Evolutionary conservation across 2,329 filamentous ascomycete species (phyloP), one percentile per base, ranked within the genome.

Genomic region (Aspergillus sojae): DNA sequence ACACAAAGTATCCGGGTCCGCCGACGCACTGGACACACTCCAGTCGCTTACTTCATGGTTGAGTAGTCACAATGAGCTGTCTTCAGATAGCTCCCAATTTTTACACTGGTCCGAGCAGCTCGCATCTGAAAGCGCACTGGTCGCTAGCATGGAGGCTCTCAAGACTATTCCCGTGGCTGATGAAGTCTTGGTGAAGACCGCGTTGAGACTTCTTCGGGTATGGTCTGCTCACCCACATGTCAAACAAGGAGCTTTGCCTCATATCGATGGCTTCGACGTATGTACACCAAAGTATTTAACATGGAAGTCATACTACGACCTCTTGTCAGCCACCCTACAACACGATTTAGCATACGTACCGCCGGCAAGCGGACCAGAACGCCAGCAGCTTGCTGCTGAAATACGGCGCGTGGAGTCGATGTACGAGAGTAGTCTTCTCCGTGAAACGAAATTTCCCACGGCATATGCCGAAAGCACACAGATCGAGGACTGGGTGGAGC

Each of bases 271-370:
- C 54, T 54, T 63, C 28, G 64, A 69, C 0, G 70, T 67, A n/a
- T 63, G 71, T 23, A 67, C 65, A 4, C 70, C 74, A 2, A 75
- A 71, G 43, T 66, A 72, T 10, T 83, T 87, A 46, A 88, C 96
- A 52, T 97, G 94, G 94, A 89, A 86, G 70, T 88, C 92, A 66
- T 97, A 97, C 76, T 97, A 97, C 74, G 81, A 87, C 52, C 87
- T 91, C 1, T 80, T 97, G 21, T 96, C 93, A 2, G 83, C 83
- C n/a, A 87, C 96, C 41, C 78, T 97, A 7, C 89, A 90, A 70
- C 80, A 87, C 39, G 72, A 64, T 19, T 67, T 77, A 58, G 54
- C 64, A 62, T 89, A 80, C 59, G 65, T 67, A 10, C 65, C 74
- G 36, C 62, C 71, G 2, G 67, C 72, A 34, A 68, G 74, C 26